These are phyloP conservation scores for Fusarium tuaranense DNA, from an alignment of 2,329 filamentous ascomycete species.

Conservation along the genomic window DNA sequence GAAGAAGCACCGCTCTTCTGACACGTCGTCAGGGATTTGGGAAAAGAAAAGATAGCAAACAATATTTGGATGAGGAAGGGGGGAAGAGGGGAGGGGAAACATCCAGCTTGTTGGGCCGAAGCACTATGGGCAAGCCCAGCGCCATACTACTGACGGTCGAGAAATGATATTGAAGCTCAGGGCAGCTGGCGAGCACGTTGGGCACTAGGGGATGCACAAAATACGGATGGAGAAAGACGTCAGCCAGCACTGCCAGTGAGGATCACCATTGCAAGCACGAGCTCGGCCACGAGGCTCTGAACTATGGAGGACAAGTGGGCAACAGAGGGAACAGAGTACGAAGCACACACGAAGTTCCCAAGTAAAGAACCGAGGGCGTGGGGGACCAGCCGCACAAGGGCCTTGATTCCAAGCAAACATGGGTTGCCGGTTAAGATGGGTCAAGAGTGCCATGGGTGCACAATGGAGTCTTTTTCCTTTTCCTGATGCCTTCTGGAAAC, in stretches of 20 bases:
- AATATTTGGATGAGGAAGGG: not conserved
- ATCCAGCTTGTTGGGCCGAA: conserved; percentile 20
- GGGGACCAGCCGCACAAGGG: conserved; percentile 12
- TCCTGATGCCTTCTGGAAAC: conserved; percentile 38
- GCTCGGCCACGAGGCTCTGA: conserved; percentile 3
- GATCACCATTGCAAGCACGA: conserved; percentile 14
- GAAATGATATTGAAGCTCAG: not conserved
- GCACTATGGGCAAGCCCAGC: conserved; percentile 9
- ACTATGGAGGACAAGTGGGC: not conserved
- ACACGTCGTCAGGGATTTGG: conserved; percentile 25
- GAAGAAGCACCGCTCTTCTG: conserved; percentile 25
- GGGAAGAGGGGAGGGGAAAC: conserved; percentile 17
- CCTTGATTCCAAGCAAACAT: conserved; percentile 23
- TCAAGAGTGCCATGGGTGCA: conserved; percentile 1
- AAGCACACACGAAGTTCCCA: conserved; percentile 14
- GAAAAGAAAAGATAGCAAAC: conserved; percentile 11
- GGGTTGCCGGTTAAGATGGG: conserved; percentile 17
- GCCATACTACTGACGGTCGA: not conserved
- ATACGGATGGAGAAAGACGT: not conserved
- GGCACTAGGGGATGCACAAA: conserved; percentile 4
- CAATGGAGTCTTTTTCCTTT: conserved; percentile 13
- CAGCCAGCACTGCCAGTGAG: conserved; percentile 10
- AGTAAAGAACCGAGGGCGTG: conserved; percentile 26
- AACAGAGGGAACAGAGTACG: conserved; percentile 21
- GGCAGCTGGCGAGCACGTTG: not conserved